Base-by-base conservation (phyloP, 768 basidiomycete species). In the Boletus subparvulus region DNA sequence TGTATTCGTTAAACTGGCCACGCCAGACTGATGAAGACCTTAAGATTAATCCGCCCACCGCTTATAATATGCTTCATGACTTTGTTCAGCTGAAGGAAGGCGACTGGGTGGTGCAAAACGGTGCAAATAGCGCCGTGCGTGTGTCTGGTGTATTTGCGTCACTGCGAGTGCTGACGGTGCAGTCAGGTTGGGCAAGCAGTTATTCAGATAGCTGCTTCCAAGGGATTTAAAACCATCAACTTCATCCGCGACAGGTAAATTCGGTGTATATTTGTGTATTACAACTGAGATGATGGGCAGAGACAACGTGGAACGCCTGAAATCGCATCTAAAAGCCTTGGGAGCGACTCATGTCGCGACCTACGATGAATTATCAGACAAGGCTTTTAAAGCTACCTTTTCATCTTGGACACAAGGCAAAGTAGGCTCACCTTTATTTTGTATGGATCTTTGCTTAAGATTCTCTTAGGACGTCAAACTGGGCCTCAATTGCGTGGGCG, bases 71-170 rank as follows among this genome's bases (percentile, higher is more conserved):
- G 86, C 79, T 95, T 11, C 78, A 78, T 35, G 83, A 88, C 53
- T 93, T 86, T 69, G 79, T 84, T 7, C 62, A 77, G 36, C 78
- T 93, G 42, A 59, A 81, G 49, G 75, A 79, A 47, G 91, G 87
- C 4, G 88, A 91, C 46, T 94, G 87, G 87, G 77, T 95, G 16
- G 68, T 94, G 12, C 92, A 94, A 70, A 94, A 94, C 59, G 92
- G 90, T 28, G 86, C 85, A 19, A 94, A 94, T 63, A 88, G 88
- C 61, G 88, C 89, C 19, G 92, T 91, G 55, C 47, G 85, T 73
- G 16, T 50, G 24, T 51, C 12, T n/a, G 11, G 24, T 10, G 11
- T 45, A 4, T 35, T 45, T 11, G 35, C 50, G n/a, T 43, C 9
- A 13, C 19, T 40, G 40, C 11, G 16, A 36, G 16, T 35, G 47